phyloP scores from a whole-genome alignment of 1,284 basidiomycete species.

The Heterobasidion parviporum region DNA sequence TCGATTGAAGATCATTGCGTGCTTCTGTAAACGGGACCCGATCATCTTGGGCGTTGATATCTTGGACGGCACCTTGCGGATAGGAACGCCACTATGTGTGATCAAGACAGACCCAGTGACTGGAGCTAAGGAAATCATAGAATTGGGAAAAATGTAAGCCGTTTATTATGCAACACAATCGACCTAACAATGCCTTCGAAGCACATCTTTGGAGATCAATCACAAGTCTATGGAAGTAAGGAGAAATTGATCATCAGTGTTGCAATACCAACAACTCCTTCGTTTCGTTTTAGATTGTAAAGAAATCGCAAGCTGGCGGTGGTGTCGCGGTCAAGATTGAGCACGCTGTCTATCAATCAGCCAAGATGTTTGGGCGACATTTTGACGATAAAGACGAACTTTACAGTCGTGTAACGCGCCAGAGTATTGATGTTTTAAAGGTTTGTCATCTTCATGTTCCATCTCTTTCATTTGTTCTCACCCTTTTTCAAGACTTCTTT shows the following conservation, averaged over 20 bases:
- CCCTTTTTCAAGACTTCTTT: constrained; percentile 57
- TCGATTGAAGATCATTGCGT: constrained; percentile 85
- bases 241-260: background rate
- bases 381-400: constrained; percentile 97
- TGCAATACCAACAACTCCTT: background rate
- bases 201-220: constrained; percentile 93
- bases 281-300: constrained; percentile 57
- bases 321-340: constrained; percentile 99
- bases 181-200: constrained; percentile 20
- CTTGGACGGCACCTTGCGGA: constrained; percentile 85
- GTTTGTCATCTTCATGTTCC: constrained; percentile 16
- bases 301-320: constrained; percentile 88
- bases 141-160: constrained; percentile 88
- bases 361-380: constrained; percentile 90
- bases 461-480: background rate
- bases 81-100: constrained; percentile 94
- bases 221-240: constrained; percentile 74
- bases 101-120: constrained; percentile 84
- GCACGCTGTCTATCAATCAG: constrained; percentile 91
- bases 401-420: constrained; percentile 84
- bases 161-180: constrained; percentile 7
- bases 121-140: constrained; percentile 86
- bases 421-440: constrained; percentile 94
- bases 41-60: constrained; percentile 98
- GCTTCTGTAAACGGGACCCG: constrained; percentile 95